Evolutionary conservation across 495 filamentous ascomycete genomes (phyloP), one percentile per base, ranked within the genome.

Genomic region (Daldinia grandis): DNA sequence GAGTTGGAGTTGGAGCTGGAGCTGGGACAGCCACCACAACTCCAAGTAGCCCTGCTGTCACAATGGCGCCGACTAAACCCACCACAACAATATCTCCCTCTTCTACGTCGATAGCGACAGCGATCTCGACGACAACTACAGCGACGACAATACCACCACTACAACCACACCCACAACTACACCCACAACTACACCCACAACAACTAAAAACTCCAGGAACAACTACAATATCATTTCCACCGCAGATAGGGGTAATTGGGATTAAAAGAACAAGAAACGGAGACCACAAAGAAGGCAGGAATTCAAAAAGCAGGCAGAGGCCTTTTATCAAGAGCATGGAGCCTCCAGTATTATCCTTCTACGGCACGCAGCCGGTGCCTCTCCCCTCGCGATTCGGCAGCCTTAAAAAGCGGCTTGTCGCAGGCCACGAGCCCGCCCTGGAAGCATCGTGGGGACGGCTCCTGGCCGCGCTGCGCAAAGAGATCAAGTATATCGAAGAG

Each of bases 331-430:
- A 77, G 68, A 79, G 71, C 76, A 86, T 83, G 93, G 94, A 74
- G 87, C 95, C 80, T 88, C 96, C 76, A 87, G 92, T 68, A 86
- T 88, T 80, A 84, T 94, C 70, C 87, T 97, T 79, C 87, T 92
- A 67, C 54, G 92, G 93, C 68, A 86, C 87, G 30, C 82, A 90
- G 66, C 88, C 91, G 9, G 83, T 89, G 50, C 91, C 92, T n/a
- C 82, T 97, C 4, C 90, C 92, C 5, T 78, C 87, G 44, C 87
- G 94, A n/a, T 97, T 95, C 71, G 89, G 88, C 33, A 84, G 89
- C 44, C 81, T 97, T 27, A 97, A 97, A 76, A 78, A 78, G 30
- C 80, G 79, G 5, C 82, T 95, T 15, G 89, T 91, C 35, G 74
- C 81, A 6, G 91, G 91, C 21, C 87, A 89, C 80, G 90, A 93